Percentiles rank a stretch among this genome's conserved stretches.
phyloP scores from a whole-genome alignment of 2,329 filamentous ascomycete species.

The Phyllosticta paracitricarpa region DNA sequence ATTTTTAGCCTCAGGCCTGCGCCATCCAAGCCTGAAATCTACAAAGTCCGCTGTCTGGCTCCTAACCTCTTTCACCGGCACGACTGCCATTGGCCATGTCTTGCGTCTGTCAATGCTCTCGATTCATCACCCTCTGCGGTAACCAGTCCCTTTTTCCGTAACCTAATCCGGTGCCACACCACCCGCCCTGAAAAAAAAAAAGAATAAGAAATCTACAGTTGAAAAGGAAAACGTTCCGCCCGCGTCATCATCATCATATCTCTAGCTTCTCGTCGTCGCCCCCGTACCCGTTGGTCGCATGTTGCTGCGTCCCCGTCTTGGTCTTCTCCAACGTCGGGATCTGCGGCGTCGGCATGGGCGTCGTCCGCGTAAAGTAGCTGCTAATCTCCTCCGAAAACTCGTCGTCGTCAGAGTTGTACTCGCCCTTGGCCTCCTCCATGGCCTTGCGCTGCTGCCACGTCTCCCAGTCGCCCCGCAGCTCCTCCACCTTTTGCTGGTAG shows the following conservation, averaged over 20 bases:
- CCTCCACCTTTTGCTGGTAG: constrained; percentile 72
- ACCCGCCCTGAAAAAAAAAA: background rate
- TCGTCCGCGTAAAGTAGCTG: constrained; percentile 21
- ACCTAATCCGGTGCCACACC: background rate
- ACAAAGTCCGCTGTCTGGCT: background rate
- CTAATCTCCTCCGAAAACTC: constrained; percentile 22
- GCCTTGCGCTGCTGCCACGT: constrained; percentile 46
- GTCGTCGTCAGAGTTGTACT: constrained; percentile 24
- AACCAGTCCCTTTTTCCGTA: background rate
- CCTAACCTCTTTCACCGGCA: background rate
- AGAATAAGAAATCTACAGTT: background rate
- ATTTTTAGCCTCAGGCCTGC: background rate
- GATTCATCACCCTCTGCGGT: constrained; percentile 5
- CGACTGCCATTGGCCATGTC: constrained; percentile 1
- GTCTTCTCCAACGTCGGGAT: constrained; percentile 15
- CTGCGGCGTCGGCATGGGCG: constrained; percentile 9
- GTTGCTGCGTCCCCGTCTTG: constrained; percentile 8
- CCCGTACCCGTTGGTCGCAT: constrained; percentile 4
- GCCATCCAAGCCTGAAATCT: background rate
- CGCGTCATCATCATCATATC: background rate
- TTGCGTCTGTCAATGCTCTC: background rate
- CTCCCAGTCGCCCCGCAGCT: constrained; percentile 55
- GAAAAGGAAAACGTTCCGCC: background rate
- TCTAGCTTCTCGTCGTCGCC: constrained; percentile 11
- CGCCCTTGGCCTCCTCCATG: constrained; percentile 37